Evolutionary conservation across 139 green algal genomes (phyloP).

Genomic region (Pedinophyceae sp.): DNA sequence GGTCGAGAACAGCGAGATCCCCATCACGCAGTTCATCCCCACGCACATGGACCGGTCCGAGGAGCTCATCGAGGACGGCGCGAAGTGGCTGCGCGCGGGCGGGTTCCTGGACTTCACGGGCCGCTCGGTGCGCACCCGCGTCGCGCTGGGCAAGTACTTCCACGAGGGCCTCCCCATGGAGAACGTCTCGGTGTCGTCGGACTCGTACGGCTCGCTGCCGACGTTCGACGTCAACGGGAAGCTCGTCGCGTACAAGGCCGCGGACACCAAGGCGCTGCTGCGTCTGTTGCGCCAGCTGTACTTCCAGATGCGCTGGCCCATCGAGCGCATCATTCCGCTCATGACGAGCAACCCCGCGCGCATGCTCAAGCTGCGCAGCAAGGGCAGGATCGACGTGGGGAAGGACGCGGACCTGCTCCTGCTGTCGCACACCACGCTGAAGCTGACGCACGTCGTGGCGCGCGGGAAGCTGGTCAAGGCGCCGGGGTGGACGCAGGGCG

Average conservation of each 20-base stretch:
- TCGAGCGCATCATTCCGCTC: slow-evolving; percentile 11
- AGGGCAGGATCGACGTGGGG: slow-evolving; percentile 13
- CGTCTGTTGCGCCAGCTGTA: slow-evolving; percentile 10
- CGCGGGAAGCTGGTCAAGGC: slow-evolving; percentile 6
- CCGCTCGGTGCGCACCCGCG: background rate
- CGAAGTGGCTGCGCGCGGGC: slow-evolving; percentile 11
- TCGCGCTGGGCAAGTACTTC: background rate
- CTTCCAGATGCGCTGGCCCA: background rate
- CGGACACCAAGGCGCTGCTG: slow-evolving; percentile 7
- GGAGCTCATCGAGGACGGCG: slow-evolving; percentile 11
- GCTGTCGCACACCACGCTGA: slow-evolving; percentile 1
- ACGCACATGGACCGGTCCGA: slow-evolving; percentile 17
- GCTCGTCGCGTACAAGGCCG: slow-evolving; percentile 15
- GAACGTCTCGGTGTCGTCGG: slow-evolving; percentile 12
- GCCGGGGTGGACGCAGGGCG: slow-evolving; percentile 16
- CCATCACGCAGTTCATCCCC: slow-evolving; percentile 20
- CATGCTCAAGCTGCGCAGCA: slow-evolving; percentile 12
- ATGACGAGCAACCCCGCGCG: slow-evolving; percentile 15
- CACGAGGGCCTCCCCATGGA: background rate
- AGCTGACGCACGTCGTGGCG: background rate
- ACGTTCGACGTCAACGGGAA: slow-evolving; percentile 19
- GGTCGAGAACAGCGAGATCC: slow-evolving; percentile 9
- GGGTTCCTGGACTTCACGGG: slow-evolving; percentile 22
- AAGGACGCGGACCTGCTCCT: slow-evolving; percentile 22
- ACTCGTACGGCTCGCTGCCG: slow-evolving; percentile 20